Base-by-base conservation (phyloP, 2,329 filamentous ascomycete species). In the Aureobasidium sp. region DNA sequence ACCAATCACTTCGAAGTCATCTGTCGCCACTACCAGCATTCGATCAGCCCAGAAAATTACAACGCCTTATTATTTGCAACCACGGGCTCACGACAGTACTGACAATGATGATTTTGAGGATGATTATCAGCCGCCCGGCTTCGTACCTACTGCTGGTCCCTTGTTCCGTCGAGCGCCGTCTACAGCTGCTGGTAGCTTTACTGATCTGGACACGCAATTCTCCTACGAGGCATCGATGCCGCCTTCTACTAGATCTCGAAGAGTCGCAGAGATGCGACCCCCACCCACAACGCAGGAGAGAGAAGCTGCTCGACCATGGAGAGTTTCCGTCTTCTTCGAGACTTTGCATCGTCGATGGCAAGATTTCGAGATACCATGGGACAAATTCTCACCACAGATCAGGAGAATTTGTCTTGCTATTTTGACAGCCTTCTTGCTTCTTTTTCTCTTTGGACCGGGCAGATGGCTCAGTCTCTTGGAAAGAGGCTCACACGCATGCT, bases 261-360 rank as follows among this genome's bases (percentile, higher is more conserved):
- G 14, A 36, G 42, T 55, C 20, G 53, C 52, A 39, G 27, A 49
- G 17, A n/a, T 65, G 17, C 17, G 57, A 7, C 64, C 64, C 20
- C 64, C 62, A 8, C 47, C 64, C 12, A 64, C 62, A 27, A 31
- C 25, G 1, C 47, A 65, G n/a, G 64, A 65, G 27, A 45, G 63
- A 41, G 42, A 61, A 42, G 64, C 64, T 37, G 64, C 64, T 14
- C 53, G 44, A 27, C 64, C 64, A 2, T 63, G 62, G 55, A 39
- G 31, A 27, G 15, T 55, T 2, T 49, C 37, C 6, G 60, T 65
- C 34, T n/a, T 64, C n/a, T 51, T 60, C 22, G 64, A 65, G 36
- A 62, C 64, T 3, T 25, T 65, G 15, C 59, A 56, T 31, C 64
- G 64, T 31, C 57, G 52, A 22, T 60, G 57, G 36, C 44, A 51